Base-by-base conservation (phyloP, 352 stramenopile genomes). In the Plasmopara halstedii region DNA sequence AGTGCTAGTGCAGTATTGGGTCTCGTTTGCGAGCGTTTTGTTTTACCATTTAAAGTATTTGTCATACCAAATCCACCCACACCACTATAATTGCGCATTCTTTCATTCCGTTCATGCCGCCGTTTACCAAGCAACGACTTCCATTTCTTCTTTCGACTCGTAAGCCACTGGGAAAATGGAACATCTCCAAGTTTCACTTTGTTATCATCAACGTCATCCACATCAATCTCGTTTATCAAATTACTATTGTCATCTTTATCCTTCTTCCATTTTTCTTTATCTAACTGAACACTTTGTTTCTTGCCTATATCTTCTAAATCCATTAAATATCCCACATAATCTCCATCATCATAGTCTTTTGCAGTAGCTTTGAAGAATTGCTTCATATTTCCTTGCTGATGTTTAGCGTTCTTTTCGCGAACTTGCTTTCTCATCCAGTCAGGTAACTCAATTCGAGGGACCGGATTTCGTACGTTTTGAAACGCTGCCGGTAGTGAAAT, bases 401-500 rank as follows among this genome's bases (percentile, higher is more conserved):
- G 70, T 40, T 74, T 81, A 7, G 77, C 74, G 41, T 83, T 85
- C 46, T 95, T 90, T 45, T 96, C 80, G 25, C 95, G 83, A 50
- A 97, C 80, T 56, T 95, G 87, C 37, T 86, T 89, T 6, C 89
- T 68, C 56, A 99, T 88, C 97, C 97, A 99, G 31, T 97, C 89
- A 10, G 97, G 97, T 54, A 99, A 75, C 32, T 87, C 66, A 35
- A 99, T 94, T 6, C 95, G 78, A 4, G 96, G 95, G 7, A 98
- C 94, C 5, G 97, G 97, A 67, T 99, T 99, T 13, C 56, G 57
- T 2, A 98, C 73, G 48, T 97, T 96, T 63, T 99, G 97, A 48
- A 99, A 88, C 15, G 93, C 96, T 19, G 97, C 97, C 9, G 97
- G 97, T 34, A 99, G 97, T 8, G 94, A 99, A 53, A 99, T 98